Base-by-base conservation (phyloP, 306 rosid genomes). In the Dalbergia cultrata region DNA sequence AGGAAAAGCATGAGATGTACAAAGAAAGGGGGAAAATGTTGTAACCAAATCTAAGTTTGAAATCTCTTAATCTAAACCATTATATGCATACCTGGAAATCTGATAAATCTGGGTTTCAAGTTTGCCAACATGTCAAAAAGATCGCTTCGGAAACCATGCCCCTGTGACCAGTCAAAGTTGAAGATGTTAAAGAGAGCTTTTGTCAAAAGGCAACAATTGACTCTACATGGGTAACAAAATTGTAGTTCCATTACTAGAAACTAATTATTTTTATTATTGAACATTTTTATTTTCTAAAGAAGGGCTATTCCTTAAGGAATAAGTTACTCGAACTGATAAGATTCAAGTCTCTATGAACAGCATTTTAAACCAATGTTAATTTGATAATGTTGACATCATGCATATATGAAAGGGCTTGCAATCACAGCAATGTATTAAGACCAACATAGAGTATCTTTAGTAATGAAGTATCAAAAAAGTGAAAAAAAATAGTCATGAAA, bases 141-240 rank as follows among this genome's bases (percentile, higher is more conserved):
- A 33, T 94, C 98, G 61, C 31, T 90, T 59, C 97, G 93, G 86
- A 94, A 94, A 76, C 97, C 97, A 75, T 88, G 98, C 56, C 97
- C 97, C 98, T 94, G 84, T 31, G 64, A 26, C 81, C 82, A 70
- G 80, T 72, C 14, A 85, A 77, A 33, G 67, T 67, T 65, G 78
- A 72, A 69, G 67, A 79, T 57, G 39, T 74, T 33, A 60, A 70
- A n/a, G 0, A 78, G 34, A 67, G 78, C n/a, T n/a, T n/a, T n/a
- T 37, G 35, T 17, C 21, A 4, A 67, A 81, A 57, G 60, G 26
- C n/a, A n/a, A n/a, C n/a, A n/a, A n/a, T n/a, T n/a, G n/a, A n/a
- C n/a, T n/a, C n/a, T n/a, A n/a, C n/a, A 61, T 9, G 33, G 1
- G 34, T 3, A 47, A 59, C 33, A 14, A 4, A 21, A 76, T 13